phyloP scores from a whole-genome alignment of 2,329 filamentous ascomycete species.

The Emericellopsis cladophorae region DNA sequence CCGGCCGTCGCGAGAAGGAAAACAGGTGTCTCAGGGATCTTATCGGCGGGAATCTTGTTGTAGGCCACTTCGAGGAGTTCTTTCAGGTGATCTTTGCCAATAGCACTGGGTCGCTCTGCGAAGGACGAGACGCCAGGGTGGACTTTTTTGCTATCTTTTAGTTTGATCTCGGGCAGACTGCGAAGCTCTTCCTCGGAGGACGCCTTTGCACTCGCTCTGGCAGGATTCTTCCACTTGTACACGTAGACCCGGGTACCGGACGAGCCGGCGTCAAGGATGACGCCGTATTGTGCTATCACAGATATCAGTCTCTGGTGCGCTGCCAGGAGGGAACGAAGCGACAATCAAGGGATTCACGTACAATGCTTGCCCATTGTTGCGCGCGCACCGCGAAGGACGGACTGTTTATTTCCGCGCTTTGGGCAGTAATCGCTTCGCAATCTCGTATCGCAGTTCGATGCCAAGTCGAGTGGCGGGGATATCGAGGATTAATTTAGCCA shows the following conservation, averaged over 20 bases:
- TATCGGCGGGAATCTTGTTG: slow-evolving; percentile 60
- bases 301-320: slow-evolving; percentile 5
- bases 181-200: slow-evolving; percentile 28
- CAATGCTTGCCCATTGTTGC: slow-evolving; percentile 21
- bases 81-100: slow-evolving; percentile 74
- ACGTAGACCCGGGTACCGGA: slow-evolving; percentile 92
- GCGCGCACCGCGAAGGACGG: neutral
- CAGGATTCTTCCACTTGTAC: slow-evolving; percentile 81
- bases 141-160: slow-evolving; percentile 86
- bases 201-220: slow-evolving; percentile 45
- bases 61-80: slow-evolving; percentile 72
- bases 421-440: too few relatives aligned
- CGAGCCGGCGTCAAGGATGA: slow-evolving; percentile 94
- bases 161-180: slow-evolving; percentile 66
- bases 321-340: too few relatives aligned
- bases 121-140: slow-evolving; percentile 89
- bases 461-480: too few relatives aligned
- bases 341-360: slow-evolving; percentile 7
- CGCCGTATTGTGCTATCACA: slow-evolving; percentile 59
- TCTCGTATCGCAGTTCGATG: too few relatives aligned
- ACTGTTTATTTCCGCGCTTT: too few relatives aligned
- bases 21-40: slow-evolving; percentile 74
- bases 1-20: slow-evolving; percentile 94
- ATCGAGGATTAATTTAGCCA: too few relatives aligned
- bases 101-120: slow-evolving; percentile 58